A percentile compares a stretch with the other conserved stretches of the same genome.
Evolutionary conservation across 495 filamentous ascomycete species (phyloP).

Genomic region (Gamarada debralockiae): DNA sequence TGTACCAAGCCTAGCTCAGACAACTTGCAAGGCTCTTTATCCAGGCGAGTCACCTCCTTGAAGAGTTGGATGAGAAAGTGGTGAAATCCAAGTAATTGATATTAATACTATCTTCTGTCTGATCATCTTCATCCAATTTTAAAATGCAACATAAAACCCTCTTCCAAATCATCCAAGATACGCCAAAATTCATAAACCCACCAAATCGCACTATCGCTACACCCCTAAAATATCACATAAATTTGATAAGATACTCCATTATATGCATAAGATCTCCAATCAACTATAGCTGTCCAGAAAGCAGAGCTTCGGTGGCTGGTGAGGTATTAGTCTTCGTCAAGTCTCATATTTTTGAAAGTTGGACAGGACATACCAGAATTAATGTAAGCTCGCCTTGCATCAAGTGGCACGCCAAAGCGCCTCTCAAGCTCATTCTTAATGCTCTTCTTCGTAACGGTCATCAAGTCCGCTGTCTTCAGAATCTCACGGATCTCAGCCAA

Average conservation of each 20-base stretch:
- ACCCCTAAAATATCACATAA: background rate
- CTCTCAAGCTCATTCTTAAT: constrained; percentile 91
- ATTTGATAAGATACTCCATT: background rate
- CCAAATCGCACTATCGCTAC: constrained; percentile 4
- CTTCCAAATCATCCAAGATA: too few species aligned
- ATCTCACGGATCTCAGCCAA: constrained; percentile 94
- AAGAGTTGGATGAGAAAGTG: too few species aligned
- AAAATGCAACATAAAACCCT: too few species aligned
- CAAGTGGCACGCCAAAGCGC: constrained; percentile 77
- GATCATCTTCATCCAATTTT: too few species aligned
- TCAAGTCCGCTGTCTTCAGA: constrained; percentile 84
- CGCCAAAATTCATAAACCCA: too few species aligned
- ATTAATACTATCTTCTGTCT: too few species aligned
- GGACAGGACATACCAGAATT: constrained; percentile 78
- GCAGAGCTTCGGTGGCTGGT: constrained; percentile 47
- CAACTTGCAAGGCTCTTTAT: too few species aligned
- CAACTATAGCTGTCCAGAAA: constrained; percentile 40
- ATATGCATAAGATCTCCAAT: background rate
- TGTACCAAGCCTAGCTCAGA: too few species aligned
- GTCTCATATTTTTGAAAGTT: too few species aligned
- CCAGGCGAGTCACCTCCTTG: too few species aligned
- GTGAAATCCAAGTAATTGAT: too few species aligned
- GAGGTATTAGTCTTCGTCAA: constrained; percentile 31
- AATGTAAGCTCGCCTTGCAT: constrained; percentile 83
- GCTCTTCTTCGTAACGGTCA: constrained; percentile 98